Base-by-base conservation (phyloP, 257 asterid genomes). In the Nicotiana obtusifolia region DNA sequence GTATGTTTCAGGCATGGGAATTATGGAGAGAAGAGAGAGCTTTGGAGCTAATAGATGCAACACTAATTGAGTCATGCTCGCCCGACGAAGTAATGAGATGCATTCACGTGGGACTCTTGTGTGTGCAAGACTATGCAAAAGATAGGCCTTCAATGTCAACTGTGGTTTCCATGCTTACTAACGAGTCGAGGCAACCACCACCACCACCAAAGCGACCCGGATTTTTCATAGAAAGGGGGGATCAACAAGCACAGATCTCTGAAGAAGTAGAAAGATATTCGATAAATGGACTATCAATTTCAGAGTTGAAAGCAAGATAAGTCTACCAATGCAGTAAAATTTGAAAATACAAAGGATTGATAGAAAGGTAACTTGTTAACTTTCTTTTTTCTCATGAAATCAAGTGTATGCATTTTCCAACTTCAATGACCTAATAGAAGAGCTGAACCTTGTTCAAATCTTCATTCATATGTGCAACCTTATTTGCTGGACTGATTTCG, bases 71-170 rank as follows among this genome's bases (percentile, higher is more conserved):
- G 11, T 73, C 86, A 1, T 44, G 53, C n/a, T n/a, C 30, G 19
- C 20, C 10, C 1, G n/a, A 56, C 62, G 85, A 82, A 81, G 77
- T 86, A 4, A 33, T 31, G 14, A 84, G 87, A 76, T 86, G 87
- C 64, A 87, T 87, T 22, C 86, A 84, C 8, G 81, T 84, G 6
- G 89, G 87, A 19, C 82, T 89, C 0, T 62, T 89, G 53, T 89
- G 92, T 61, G 89, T 87, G 17, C 89, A 87, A 83, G 92, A 89
- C 9, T 73, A 79, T 59, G 84, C 86, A 35, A 49, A n/a, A 10
- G 84, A 87, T 67, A 83, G 89, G 77, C 90, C 87, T 26, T 82
- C 85, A n/a, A 87, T 84, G 89, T 78, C 86, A 24, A 71, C 52
- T 54, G 89, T 89, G 4, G 81, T 86, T 59, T 64, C 82, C 20